Percentiles rank a stretch among this genome's conserved stretches.
phyloP scores from a whole-genome alignment of 1,139 yeast genomes.

The Pichia norvegensis region DNA sequence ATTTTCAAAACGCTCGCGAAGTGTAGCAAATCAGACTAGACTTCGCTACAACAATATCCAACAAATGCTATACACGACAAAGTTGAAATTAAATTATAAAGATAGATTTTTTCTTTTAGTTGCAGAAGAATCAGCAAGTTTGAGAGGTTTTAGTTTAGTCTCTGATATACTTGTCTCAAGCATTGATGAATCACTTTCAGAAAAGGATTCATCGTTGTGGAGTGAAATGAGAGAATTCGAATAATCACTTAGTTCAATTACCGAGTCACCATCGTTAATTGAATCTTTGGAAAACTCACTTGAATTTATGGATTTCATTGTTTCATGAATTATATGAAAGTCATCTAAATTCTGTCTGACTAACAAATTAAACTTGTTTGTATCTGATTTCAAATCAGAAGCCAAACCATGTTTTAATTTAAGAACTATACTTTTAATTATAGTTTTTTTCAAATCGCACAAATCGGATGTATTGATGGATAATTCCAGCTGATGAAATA shows the following conservation, averaged over 20 bases:
- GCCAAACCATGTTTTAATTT: slow-evolving; percentile 17
- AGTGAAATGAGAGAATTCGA: slow-evolving; percentile 7
- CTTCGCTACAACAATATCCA: too few species aligned
- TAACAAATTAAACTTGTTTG: slow-evolving; percentile 17
- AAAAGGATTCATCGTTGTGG: slow-evolving; percentile 10
- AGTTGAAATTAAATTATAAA: neutral
- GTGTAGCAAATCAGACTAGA: too few species aligned
- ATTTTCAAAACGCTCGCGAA: too few species aligned
- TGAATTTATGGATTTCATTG: slow-evolving; percentile 17
- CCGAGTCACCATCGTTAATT: slow-evolving; percentile 5
- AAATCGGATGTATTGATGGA: slow-evolving; percentile 10
- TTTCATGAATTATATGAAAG: slow-evolving; percentile 22
- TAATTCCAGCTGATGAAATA: slow-evolving; percentile 14
- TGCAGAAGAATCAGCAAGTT: slow-evolving; percentile 1
- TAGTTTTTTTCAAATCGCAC: slow-evolving; percentile 8
- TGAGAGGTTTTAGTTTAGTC: slow-evolving; percentile 7
- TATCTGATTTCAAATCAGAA: slow-evolving; percentile 20
- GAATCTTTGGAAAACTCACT: neutral
- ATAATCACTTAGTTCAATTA: slow-evolving; percentile 12
- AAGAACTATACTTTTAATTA: slow-evolving; percentile 11
- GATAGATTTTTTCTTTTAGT: neutral
- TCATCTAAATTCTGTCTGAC: slow-evolving; percentile 24
- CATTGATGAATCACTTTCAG: slow-evolving; percentile 7
- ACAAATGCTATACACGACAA: too few species aligned
- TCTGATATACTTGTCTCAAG: neutral